These are phyloP conservation scores for Guillardia theta DNA, from an alignment of 78 protist genomes.

Conservation along the genomic window DNA sequence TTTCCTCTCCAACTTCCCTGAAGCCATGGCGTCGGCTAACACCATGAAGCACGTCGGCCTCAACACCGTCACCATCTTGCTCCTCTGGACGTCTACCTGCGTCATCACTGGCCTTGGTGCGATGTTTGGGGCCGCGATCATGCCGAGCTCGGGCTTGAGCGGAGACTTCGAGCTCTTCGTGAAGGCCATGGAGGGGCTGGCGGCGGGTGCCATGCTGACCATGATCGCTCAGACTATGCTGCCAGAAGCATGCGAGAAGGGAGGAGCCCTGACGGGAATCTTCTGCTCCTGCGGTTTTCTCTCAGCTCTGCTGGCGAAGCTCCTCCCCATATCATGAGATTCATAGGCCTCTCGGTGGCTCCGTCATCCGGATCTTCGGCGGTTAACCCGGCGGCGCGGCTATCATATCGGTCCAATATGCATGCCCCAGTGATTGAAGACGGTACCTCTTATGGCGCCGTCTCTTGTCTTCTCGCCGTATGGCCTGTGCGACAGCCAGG, in stretches of 20 bases:
- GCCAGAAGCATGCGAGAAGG: neutral
- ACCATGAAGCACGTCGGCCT: neutral
- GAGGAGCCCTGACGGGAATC: neutral
- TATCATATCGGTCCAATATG: too few relatives aligned
- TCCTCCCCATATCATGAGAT: neutral
- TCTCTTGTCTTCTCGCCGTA: too few relatives aligned
- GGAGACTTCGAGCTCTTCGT: neutral
- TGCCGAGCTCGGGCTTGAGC: neutral
- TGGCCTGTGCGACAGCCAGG: too few relatives aligned
- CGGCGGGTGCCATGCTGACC: neutral
- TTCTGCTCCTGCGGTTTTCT: neutral
- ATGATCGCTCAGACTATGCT: neutral
- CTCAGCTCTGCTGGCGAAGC: neutral
- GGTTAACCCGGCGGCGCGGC: too few relatives aligned
- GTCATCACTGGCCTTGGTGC: neutral
- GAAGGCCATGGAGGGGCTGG: neutral
- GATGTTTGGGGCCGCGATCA: neutral
- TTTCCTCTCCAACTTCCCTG: neutral
- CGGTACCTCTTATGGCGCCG: too few relatives aligned
- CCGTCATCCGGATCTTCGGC: too few relatives aligned
- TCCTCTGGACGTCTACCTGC: neutral
- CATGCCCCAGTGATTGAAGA: too few relatives aligned
- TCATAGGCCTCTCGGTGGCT: too few relatives aligned
- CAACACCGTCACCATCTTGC: neutral
- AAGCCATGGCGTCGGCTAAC: neutral